Base-by-base conservation (phyloP, 2,329 filamentous ascomycete genomes). In the Fusarium robinianum region DNA sequence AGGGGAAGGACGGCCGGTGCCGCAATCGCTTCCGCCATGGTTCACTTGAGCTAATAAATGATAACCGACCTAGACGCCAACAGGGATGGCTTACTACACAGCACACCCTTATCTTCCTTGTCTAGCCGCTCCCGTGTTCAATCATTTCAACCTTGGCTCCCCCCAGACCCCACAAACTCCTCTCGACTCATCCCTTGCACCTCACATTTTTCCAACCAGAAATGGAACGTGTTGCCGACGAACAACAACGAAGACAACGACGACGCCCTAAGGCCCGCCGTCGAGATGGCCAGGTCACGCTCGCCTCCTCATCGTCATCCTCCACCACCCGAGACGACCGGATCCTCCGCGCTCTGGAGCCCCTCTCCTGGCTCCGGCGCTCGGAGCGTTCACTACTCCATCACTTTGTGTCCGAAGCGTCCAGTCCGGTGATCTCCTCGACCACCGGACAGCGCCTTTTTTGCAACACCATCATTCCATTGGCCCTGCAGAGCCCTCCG, bases 81-180 rank as follows among this genome's bases (percentile, higher is more conserved):
- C n/a, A n/a, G n/a, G n/a, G n/a, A n/a, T n/a, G n/a, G n/a, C n/a
- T n/a, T n/a, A n/a, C n/a, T n/a, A n/a, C n/a, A n/a, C n/a, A n/a
- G n/a, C n/a, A n/a, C n/a, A n/a, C n/a, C n/a, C 46, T 33, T 33
- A 33, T 33, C 31, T 33, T 17, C 31, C 31, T 33, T 33, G 31
- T 21, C 18, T 33, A 33, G 31, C 31, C 31, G 31, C 18, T n/a
- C 8, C 5, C n/a, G 22, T 21, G 31, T 9, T 14, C 12, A 19
- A 14, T 34, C n/a, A n/a, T 21, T 34, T 18, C 23, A 34, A 17
- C 31, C 31, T 19, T 21, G 31, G 16, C 12, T 34, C n/a, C n/a
- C 31, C 31, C 31, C 31, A 17, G 31, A 34, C 31, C 23, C 18
- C 31, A 23, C 31, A 11, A 14, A 12, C 31, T 34, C 8, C n/a